Evolutionary conservation across 2,329 filamentous ascomycete genomes (phyloP), one percentile per base, ranked within the genome.

Genomic region (Talaromyces marneffei): DNA sequence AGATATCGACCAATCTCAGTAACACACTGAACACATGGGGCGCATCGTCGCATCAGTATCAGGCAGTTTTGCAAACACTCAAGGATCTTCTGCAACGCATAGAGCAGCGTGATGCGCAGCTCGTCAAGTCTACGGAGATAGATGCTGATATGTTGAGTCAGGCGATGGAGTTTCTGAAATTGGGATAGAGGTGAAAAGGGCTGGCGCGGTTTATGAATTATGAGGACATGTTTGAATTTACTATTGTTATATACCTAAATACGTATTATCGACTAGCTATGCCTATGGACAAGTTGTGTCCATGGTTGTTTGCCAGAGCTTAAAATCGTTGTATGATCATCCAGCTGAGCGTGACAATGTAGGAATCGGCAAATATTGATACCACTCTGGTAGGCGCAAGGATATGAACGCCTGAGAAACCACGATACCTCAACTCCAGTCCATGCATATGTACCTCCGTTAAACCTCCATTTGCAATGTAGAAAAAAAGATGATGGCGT

Each of bases 1-100:
- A 78, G 75, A 73, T 78, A 54, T 73, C 76, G n/a, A 72, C 68
- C 59, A 80, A 75, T 56, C 74, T 78, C 20, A 69, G 70, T 39
- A 79, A 77, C 54, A 76, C 74, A 3, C 67, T 75, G 4, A 66
- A 70, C 33, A 77, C 75, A 5, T 78, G 76, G 62, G 75, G 75
- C 6, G 48, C 72, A 12, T 69, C 68, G 2, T 77, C 75, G 6
- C 65, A 59, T 14, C 75, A 78, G 60, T 76, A 77, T 56, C 70
- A 72, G 29, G 67, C 68, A 2, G 70, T 79, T 18, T 64, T 76
- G 14, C 67, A 68, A 9, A 75, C 74, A 8, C 66, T 78, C 12
- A 72, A 70, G 42, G 66, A 72, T 16, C 72, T 66, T 62, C 65
- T 77, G 18, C 65, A 57, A n/a, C 63, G 71, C 2, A 69, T 74